Base-by-base conservation (phyloP, 2,329 filamentous ascomycete genomes). In the Penicillium sclerotigenum region DNA sequence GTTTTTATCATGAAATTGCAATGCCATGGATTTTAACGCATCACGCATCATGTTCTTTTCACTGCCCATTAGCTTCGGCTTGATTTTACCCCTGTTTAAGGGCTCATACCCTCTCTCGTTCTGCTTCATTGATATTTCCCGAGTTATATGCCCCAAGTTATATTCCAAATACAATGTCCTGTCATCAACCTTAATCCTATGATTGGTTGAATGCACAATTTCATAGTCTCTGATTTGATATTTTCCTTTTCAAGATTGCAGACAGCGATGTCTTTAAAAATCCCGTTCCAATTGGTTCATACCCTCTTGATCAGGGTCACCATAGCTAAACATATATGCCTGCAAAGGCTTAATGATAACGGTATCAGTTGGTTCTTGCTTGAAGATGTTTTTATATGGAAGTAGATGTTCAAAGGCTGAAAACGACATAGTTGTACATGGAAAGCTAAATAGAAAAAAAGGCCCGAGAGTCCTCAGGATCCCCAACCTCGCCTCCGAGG, bases 291-390 rank as follows among this genome's bases (percentile, higher is more conserved):
- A 16, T 40, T 28, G 34, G 26, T 10, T 46, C 5, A 29, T 24
- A 14, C 13, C 28, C 13, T 46, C 26, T 16, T 33, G 14, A 29
- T 50, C 22, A 34, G 24, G 41, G 22, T 16, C 33, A 9, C 20
- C 36, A 28, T 59, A 50, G 42, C 31, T 57, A 60, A 51, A 60
- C 34, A 37, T 53, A 61, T 40, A 48, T 49, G 53, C 59, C 59
- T 63, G 61, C 59, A 42, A 63, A 60, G 62, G 60, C 52, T 51
- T 55, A 62, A 64, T 58, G 28, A 54, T 38, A 47, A 54, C 33
- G 18, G 45, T 54, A 43, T 57, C 49, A 28, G 37, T 54, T 48
- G 46, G 52, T 56, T 37, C 40, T 46, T 22, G 46, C 22, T 49
- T 58, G 11, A 47, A 33, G 4, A 53, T 47, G 11, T n/a, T 18